Evolutionary conservation across 306 rosid genomes (phyloP).

Genomic region (Dicorynia guianensis): DNA sequence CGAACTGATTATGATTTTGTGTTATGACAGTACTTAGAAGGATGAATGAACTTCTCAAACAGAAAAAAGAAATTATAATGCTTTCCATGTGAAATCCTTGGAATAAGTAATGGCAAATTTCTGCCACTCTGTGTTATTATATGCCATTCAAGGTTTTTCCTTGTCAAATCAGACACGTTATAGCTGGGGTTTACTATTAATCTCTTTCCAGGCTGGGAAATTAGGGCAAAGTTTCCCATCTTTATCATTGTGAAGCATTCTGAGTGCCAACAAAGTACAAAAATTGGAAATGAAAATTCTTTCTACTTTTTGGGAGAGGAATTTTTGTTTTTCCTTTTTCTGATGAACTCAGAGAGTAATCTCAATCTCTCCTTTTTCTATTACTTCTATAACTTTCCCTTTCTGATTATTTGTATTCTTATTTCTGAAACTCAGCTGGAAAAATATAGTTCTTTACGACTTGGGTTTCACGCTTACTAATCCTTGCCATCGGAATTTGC

Average conservation of each 20-base stretch:
- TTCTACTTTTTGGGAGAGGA: neutral
- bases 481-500: neutral
- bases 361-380: neutral
- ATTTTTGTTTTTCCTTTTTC: neutral
- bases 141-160: neutral
- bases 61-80: neutral
- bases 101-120: neutral
- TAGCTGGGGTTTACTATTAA: neutral
- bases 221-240: constrained; percentile 36
- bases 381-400: neutral
- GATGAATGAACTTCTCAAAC: neutral
- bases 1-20: neutral
- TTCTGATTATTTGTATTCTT: neutral
- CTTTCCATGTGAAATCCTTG: neutral
- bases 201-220: neutral
- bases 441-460: neutral
- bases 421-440: neutral
- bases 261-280: constrained; percentile 2
- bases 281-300: constrained; percentile 1
- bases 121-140: neutral
- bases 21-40: neutral
- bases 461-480: constrained; percentile 4
- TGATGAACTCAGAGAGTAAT: neutral
- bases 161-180: neutral
- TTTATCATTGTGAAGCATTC: neutral